These are phyloP conservation scores for Fraxinus baroniana DNA, from an alignment of 305 asterid species.

Conservation along the genomic window DNA sequence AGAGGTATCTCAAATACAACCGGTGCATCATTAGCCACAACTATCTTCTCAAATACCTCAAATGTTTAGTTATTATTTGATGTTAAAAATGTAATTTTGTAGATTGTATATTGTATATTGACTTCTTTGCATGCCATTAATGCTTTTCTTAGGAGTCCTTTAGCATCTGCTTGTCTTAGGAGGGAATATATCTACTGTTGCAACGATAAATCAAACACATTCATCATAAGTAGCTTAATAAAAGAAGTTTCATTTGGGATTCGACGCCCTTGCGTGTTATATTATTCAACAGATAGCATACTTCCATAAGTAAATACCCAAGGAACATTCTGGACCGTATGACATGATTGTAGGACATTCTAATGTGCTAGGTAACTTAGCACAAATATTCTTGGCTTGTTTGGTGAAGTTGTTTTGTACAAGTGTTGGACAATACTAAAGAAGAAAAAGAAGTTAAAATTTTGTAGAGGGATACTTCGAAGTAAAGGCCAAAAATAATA, in stretches of 20 bases:
- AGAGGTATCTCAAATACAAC: background rate
- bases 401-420: background rate
- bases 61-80: background rate
- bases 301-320: background rate
- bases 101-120: background rate
- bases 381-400: background rate
- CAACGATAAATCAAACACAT: background rate
- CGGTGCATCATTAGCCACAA: slow-evolving; percentile 1
- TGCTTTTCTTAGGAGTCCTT: background rate
- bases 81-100: background rate
- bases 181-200: background rate
- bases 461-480: background rate
- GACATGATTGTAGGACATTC: background rate
- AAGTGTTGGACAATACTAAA: background rate
- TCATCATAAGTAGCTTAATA: background rate
- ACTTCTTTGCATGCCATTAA: background rate
- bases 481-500: background rate
- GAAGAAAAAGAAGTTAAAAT: background rate
- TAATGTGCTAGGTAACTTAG: background rate
- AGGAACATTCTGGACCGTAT: background rate
- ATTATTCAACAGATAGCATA: background rate
- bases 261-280: background rate
- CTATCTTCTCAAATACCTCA: background rate
- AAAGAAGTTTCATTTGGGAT: background rate
- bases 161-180: background rate